Evolutionary conservation across 2,329 filamentous ascomycete species (phyloP), one percentile per base, ranked within the genome.

Genomic region (Cladosporium sp.): DNA sequence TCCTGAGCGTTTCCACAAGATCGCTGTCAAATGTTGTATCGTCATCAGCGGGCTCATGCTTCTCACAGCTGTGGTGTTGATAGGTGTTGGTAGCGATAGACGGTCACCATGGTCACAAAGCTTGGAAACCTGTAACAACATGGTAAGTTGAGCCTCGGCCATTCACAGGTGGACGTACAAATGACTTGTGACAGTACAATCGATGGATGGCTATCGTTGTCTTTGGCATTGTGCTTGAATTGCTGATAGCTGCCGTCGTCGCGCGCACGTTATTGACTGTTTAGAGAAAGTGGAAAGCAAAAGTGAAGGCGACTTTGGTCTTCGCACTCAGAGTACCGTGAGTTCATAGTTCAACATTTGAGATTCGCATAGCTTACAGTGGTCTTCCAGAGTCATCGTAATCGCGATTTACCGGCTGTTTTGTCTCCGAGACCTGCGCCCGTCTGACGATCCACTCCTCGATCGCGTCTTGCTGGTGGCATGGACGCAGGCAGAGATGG

Each of bases 401-500:
- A 37, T 44, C 19, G 40, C 40, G 7, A 18, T 44, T 15, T 50
- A 39, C 41, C 5, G 48, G 15, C 30, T 50, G 1, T 17, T 29
- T 6, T 20, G 20, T 9, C 41, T 50, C 11, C 40, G 18, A 20
- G 32, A 43, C 18, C n/a, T 40, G 6, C 40, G 19, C 18, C 15
- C 24, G 4, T 32, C 48, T 3, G 8, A 40, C 19, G 18, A 50
- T 20, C 41, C 48, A 9, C 15, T 38, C n/a, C 36, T 43, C 15
- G 48, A 39, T 24, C 40, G 40, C 40, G 12, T 43, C 1, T 13
- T 3, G 18, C 13, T 30, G 13, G 19, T 38, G 12, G 41, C 37
- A 24, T 50, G 40, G 32, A 43, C 40, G 9, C 48, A 50, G 39
- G 40, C 18, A 18, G 48, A 50, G 19, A 19, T 39, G 34, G 34